Evolutionary conservation across 2,329 filamentous ascomycete genomes (phyloP), one percentile per base, ranked within the genome.

Genomic region (Coniochaeta ligniaria): DNA sequence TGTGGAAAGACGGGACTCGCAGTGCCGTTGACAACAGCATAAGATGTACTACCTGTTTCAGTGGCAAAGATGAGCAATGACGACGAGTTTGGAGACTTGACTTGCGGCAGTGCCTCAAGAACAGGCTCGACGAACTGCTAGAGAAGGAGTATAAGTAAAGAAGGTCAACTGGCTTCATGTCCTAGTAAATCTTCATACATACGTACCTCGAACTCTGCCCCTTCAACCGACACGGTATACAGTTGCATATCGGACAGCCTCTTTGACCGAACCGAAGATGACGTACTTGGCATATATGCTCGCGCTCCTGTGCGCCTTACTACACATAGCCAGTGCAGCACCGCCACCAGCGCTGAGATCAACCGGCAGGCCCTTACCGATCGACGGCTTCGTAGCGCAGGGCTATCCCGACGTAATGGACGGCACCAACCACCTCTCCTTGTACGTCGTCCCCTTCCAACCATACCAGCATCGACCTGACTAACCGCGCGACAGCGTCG

Each of bases 381-480:
- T 59, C 47, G 43, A 55, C 31, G 58, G 50, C 22, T 59, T 59
- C 24, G 47, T n/a, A 24, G 43, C 58, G 2, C 24, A 54, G 12
- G 58, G 47, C 31, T 59, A 59, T 45, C 58, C 58, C n/a, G 24
- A 55, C 6, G 24, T 8, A 8, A 47, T 59, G 24, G 33, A 59
- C 45, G 58, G 58, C n/a, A n/a, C 14, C 12, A 26, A 35, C 8
- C 31, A 57, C 54, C 35, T 57, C 1, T 59, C 47, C 6, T 59
- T 54, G 58, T 59, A 28, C n/a, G 17, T 17, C 7, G 43, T 11
- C 47, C 31, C 45, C 28, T 9, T 35, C 35, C 24, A 3, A 33
- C 24, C 24, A 3, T 4, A 17, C 14, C 8, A 26, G 6, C 16
- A 33, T 3, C 6, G 6, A n/a, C 14, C 4, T 41, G n/a, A 20